Percentiles rank a stretch among this genome's conserved stretches.
Evolutionary conservation across 768 basidiomycete genomes (phyloP).

Genomic region (Saitozyma podzolica): DNA sequence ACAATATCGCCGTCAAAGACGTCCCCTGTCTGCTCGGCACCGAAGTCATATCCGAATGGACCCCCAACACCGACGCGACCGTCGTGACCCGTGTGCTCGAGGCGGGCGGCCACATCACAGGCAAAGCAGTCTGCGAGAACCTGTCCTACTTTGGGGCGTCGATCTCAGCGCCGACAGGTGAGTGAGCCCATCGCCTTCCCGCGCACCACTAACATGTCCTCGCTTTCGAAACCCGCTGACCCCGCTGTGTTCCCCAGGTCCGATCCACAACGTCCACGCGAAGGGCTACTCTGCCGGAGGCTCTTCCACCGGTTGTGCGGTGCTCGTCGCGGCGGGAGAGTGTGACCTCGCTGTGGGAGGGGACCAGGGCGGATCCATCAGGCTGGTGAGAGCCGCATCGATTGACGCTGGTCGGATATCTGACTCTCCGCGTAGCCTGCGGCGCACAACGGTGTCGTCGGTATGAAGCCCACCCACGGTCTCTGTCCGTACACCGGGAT

Average conservation of each 20-base stretch:
- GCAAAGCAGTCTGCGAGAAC: conserved; percentile 54
- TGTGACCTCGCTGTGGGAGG: conserved; percentile 57
- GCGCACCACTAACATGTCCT: too few species aligned
- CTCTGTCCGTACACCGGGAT: conserved; percentile 59
- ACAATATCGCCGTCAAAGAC: conserved; percentile 54
- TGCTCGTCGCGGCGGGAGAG: conserved; percentile 52
- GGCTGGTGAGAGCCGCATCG: conserved; percentile 21
- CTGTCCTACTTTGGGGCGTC: conserved; percentile 4
- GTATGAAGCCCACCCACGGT: conserved; percentile 56
- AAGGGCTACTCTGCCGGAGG: conserved; percentile 55
- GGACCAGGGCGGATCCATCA: conserved; percentile 57
- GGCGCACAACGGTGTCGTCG: conserved; percentile 55
- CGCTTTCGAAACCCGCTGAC: not conserved
- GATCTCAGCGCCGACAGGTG: conserved; percentile 10
- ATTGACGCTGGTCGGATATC: too few species aligned
- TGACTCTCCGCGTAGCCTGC: too few species aligned
- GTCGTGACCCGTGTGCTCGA: conserved; percentile 57
- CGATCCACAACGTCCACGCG: conserved; percentile 55
- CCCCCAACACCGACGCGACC: conserved; percentile 53
- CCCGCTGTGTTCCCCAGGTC: conserved; percentile 8
- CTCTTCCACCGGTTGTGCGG: conserved; percentile 55
- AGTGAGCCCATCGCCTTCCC: not conserved
- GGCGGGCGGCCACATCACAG: conserved; percentile 53
- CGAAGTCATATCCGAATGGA: conserved; percentile 47
- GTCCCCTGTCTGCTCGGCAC: conserved; percentile 56